phyloP scores from a whole-genome alignment of 1,284 basidiomycete genomes.

The Volvariella volvacea region DNA sequence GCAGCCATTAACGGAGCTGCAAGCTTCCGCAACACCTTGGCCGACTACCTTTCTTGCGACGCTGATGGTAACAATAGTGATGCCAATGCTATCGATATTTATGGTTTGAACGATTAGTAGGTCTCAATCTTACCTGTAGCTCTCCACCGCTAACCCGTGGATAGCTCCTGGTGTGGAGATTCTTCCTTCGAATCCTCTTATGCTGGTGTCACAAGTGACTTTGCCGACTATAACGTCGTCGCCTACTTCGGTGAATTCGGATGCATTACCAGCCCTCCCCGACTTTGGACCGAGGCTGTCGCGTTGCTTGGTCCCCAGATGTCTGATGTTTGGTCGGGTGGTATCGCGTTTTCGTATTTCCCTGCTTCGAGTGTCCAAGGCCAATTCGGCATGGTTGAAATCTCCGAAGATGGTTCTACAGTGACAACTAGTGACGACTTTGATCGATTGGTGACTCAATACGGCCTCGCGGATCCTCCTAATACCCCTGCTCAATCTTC shows the following conservation, averaged over 20 bases:
- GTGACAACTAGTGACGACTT: constrained; percentile 70
- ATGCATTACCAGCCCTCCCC: constrained; percentile 56
- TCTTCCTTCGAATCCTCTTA: constrained; percentile 55
- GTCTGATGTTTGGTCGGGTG: constrained; percentile 81
- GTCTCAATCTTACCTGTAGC: constrained; percentile 18
- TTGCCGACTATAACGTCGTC: constrained; percentile 66
- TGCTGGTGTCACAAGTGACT: constrained; percentile 43
- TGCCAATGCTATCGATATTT: constrained; percentile 71
- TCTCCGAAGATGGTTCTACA: constrained; percentile 54
- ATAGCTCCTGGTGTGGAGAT: constrained; percentile 78
- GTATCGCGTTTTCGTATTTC: constrained; percentile 86
- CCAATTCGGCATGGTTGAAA: constrained; percentile 80
- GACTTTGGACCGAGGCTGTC: constrained; percentile 76
- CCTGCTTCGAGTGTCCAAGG: constrained; percentile 58
- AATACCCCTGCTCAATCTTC: constrained; percentile 56
- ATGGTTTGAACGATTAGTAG: constrained; percentile 76
- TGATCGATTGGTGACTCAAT: constrained; percentile 56
- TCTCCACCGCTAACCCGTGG: neutral
- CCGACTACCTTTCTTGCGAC: constrained; percentile 81
- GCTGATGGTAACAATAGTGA: constrained; percentile 45
- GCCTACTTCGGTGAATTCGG: constrained; percentile 93
- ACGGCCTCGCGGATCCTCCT: constrained; percentile 49
- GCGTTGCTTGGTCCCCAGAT: constrained; percentile 72
- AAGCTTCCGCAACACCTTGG: constrained; percentile 63
- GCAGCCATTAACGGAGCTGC: constrained; percentile 75